A percentile compares a stretch with the other conserved stretches of the same genome.
phyloP scores from a whole-genome alignment of 169 alveolate genomes.

The Cardiosporidium cionae region DNA sequence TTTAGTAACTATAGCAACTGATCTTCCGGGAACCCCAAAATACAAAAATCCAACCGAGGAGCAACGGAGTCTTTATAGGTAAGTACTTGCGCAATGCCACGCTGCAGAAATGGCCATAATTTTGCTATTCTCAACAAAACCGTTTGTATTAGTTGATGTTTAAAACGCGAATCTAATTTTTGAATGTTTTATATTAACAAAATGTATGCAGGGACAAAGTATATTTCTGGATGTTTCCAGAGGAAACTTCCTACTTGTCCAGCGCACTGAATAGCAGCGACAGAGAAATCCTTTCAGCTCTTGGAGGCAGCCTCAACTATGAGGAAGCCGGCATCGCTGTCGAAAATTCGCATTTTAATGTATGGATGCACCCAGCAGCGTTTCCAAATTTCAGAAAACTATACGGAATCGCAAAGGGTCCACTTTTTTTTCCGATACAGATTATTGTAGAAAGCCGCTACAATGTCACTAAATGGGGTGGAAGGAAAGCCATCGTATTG shows the following conservation, averaged over 20 bases:
- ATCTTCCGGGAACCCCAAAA: too few relatives aligned
- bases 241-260: constrained; percentile 4
- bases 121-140: too few relatives aligned
- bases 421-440: constrained; percentile 12
- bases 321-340: constrained; percentile 21
- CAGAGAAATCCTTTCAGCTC: not conserved
- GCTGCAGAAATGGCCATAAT: too few relatives aligned
- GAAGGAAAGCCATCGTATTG: not conserved
- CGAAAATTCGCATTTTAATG: constrained; percentile 17
- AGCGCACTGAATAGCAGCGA: not conserved
- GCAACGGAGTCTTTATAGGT: not conserved
- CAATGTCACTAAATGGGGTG: not conserved
- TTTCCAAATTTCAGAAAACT: constrained; percentile 8
- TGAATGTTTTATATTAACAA: too few relatives aligned
- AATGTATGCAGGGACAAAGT: constrained; percentile 3
- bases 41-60: not conserved
- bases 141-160: too few relatives aligned
- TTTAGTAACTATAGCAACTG: too few relatives aligned
- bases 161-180: too few relatives aligned
- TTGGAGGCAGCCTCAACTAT: constrained; percentile 7
- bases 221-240: constrained; percentile 22
- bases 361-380: constrained; percentile 20
- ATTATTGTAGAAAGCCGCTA: not conserved
- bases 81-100: not conserved
- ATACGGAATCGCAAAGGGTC: constrained; percentile 23